Evolutionary conservation across 257 asterid genomes (phyloP).

Genomic region (Orobanche coerulescens): DNA sequence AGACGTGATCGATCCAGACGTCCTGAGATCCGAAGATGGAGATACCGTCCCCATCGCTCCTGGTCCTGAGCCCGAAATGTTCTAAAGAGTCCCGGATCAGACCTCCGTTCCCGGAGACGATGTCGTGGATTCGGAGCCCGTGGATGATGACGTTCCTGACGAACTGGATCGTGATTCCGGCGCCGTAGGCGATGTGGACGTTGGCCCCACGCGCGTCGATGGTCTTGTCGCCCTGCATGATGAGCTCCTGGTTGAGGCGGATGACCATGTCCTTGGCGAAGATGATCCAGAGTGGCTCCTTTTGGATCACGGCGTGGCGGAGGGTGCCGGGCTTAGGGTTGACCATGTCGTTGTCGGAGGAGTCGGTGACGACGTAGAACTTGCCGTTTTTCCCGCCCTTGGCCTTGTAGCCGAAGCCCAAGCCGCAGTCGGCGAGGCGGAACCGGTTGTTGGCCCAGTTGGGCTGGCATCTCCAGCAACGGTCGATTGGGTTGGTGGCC

Average conservation of each 20-base stretch:
- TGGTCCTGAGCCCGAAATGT: conserved; percentile 49
- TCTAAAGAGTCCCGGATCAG: conserved; percentile 44
- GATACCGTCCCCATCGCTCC: conserved; percentile 85
- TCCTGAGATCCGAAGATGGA: conserved; percentile 53
- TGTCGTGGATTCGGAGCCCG: conserved; percentile 44
- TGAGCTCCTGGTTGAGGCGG: conserved; percentile 49
- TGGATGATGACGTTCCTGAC: conserved; percentile 69
- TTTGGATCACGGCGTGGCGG: conserved; percentile 72
- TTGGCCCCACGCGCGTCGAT: conserved; percentile 71
- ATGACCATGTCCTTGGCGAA: conserved; percentile 51
- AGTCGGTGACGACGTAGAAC: conserved; percentile 52
- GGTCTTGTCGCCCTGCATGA: conserved; percentile 62
- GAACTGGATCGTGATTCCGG: conserved; percentile 62
- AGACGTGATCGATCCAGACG: conserved; percentile 82
- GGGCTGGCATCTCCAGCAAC: conserved; percentile 76
- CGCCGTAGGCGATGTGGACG: conserved; percentile 59
- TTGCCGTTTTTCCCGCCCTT: conserved; percentile 64
- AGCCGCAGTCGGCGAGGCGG: conserved; percentile 61
- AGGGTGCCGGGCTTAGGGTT: conserved; percentile 78
- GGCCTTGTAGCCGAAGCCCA: conserved; percentile 63
- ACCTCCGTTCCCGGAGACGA: conserved; percentile 41
- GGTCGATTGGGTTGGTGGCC: conserved; percentile 69
- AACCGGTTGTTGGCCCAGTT: conserved; percentile 58
- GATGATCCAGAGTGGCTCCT: conserved; percentile 68
- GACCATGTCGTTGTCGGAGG: conserved; percentile 39